A percentile compares a stretch with the other conserved stretches of the same genome.
These are phyloP conservation scores for Exophiala sp. DNA, from an alignment of 2,329 filamentous ascomycete species.

Conservation along the genomic window DNA sequence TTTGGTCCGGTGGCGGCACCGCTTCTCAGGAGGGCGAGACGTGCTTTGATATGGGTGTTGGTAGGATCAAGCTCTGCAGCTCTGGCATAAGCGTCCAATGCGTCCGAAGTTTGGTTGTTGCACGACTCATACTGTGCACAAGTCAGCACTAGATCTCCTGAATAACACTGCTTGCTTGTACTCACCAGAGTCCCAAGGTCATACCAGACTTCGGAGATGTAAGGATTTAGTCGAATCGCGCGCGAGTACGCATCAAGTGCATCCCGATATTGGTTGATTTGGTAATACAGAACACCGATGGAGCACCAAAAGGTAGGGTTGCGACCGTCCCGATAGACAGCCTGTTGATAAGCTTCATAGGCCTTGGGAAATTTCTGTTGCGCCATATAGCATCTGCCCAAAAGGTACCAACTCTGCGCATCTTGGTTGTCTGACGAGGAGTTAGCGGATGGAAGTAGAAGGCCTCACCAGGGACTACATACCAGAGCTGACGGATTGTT, in stretches of 20 bases:
- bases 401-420: conserved; percentile 96
- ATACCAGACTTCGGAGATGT: conserved; percentile 99
- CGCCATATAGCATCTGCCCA: conserved; percentile 98
- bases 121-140: conserved; percentile 79
- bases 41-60: conserved; percentile 94
- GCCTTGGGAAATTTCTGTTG: conserved; percentile 98
- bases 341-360: conserved; percentile 97
- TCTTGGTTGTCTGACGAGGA: conserved; percentile 71
- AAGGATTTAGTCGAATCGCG: conserved; percentile 91
- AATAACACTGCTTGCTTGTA: conserved; percentile 25
- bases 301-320: conserved; percentile 99
- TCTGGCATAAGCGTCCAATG: conserved; percentile 88
- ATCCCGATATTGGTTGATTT: conserved; percentile 99
- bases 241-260: conserved; percentile 95
- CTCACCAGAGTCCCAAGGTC: conserved; percentile 89
- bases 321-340: conserved; percentile 92
- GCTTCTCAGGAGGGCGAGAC: conserved; percentile 79
- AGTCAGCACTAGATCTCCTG: conserved; percentile 31
- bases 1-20: conserved; percentile 68
- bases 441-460: background rate
- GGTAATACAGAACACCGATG: conserved; percentile 97
- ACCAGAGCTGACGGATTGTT: conserved; percentile 93
- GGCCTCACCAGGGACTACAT: conserved; percentile 36
- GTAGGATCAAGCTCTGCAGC: conserved; percentile 88
- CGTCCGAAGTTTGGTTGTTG: conserved; percentile 97